These are phyloP conservation scores for Aspergillus ochraceus DNA, from an alignment of 2,329 filamentous ascomycete species.

Conservation along the genomic window DNA sequence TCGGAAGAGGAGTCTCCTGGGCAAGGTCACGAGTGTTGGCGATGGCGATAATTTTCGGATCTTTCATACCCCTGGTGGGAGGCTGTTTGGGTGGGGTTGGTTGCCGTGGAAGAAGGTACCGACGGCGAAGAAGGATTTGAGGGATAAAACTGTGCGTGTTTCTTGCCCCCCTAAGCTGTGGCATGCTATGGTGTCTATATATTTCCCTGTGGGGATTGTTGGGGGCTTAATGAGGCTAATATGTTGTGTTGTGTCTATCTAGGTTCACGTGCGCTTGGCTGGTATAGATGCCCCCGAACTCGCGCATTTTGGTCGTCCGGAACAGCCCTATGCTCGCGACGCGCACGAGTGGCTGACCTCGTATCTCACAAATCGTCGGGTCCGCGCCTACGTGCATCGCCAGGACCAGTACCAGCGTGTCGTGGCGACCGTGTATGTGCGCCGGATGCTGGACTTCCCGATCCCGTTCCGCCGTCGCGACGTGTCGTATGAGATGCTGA, in stretches of 20 bases:
- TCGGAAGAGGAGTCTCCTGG: slow-evolving; percentile 73
- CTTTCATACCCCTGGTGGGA: slow-evolving; percentile 92
- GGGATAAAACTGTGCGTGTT: slow-evolving; percentile 69
- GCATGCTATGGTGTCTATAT: neutral
- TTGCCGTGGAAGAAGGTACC: slow-evolving; percentile 71
- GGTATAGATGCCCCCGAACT: slow-evolving; percentile 92
- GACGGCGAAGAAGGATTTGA: slow-evolving; percentile 65
- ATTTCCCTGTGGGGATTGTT: neutral
- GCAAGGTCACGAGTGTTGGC: slow-evolving; percentile 87
- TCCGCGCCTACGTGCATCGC: slow-evolving; percentile 79
- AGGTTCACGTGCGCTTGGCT: slow-evolving; percentile 84
- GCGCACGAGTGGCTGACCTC: slow-evolving; percentile 76
- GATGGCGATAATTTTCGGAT: slow-evolving; percentile 96
- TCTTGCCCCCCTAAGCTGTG: neutral
- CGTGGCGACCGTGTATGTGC: slow-evolving; percentile 79
- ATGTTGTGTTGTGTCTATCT: neutral
- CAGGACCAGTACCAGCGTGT: slow-evolving; percentile 91
- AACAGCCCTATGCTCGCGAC: slow-evolving; percentile 80
- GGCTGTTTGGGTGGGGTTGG: slow-evolving; percentile 89
- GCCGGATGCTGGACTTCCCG: slow-evolving; percentile 49
- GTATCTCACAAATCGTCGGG: slow-evolving; percentile 69
- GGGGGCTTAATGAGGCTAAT: neutral
- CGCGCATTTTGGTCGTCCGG: slow-evolving; percentile 85
- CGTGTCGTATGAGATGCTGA: slow-evolving; percentile 87
- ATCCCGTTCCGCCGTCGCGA: slow-evolving; percentile 63